Base-by-base conservation (phyloP, 805 yeast species). In the Saturnispora sanitii region DNA sequence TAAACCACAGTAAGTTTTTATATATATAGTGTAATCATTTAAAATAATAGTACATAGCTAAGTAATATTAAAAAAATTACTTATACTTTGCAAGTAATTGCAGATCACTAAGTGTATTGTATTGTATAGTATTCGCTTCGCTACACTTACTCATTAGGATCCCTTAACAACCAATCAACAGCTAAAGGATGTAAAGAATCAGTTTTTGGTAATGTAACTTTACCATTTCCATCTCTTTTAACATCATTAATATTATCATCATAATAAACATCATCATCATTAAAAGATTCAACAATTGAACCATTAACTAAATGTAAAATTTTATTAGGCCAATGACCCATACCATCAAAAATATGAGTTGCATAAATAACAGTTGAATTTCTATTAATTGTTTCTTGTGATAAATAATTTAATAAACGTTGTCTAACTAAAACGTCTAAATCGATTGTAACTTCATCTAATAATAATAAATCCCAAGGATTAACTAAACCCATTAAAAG, bases 381-480 rank as follows among this genome's bases (percentile, higher is more conserved):
- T 44, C 97, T 68, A 0, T 64, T 55, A 37, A 64, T 66, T 4
- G 96, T 85, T 57, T 92, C 98, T n/a, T 61, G 54, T 48, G 70
- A 71, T 50, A 92, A 65, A 56, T 84, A 92, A 1, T 69, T 65
- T 46, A 92, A 64, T 37, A 92, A 64, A 41, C 85, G 69, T 26
- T 78, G 75, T 50, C 98, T 70, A 2, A 88, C 97, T 37, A 92
- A 68, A 6, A 92, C 98, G 56, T 92, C 98, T 49, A 92, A 68
- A 59, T 92, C 98, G 21, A 92, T 95, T 0, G 98, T 92, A 29
- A 92, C 97, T 58, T 92, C 98, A 58, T 92, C 98, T 36, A 92
- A 66, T n/a, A 92, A 64, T 25, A 92, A 64, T 17, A 87, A 68
- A 45, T 75, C 77, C 95, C 96, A 92, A 5, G 96, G 96, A 52